Evolutionary conservation across 495 filamentous ascomycete genomes (phyloP), one percentile per base, ranked within the genome.

Genomic region (Melanomma pulvis-pyrius): DNA sequence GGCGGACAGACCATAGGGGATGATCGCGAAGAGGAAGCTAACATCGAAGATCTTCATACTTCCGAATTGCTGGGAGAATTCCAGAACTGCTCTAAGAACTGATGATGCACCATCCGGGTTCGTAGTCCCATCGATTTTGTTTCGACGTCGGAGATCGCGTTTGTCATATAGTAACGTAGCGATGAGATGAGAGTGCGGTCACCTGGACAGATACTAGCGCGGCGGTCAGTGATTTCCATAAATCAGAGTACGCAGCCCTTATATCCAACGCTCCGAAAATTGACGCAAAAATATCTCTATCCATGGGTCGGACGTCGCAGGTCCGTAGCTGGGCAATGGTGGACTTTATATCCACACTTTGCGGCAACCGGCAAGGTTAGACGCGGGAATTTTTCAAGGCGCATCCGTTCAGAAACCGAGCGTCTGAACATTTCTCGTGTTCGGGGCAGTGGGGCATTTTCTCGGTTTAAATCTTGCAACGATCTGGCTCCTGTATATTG

Each of bases 401-500:
- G 29, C 30, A 39, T 1, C 24, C 34, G 30, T 48, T 22, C 13
- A 28, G 17, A n/a, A 49, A 34, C 28, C 51, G 22, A 58, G 29
- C 13, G 4, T 34, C 8, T 46, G 50, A 49, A n/a, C 8, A 51
- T 28, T 24, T 29, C 19, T 47, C 51, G 61, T 49, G 52, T 28
- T 54, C 48, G 48, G 32, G 2, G 15, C 54, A 29, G 48, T 28
- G 60, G 48, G 12, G 34, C 28, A 13, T n/a, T 25, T 54, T 32
- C 1, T 28, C 17, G 21, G 48, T 47, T 41, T 26, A 15, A 44
- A 15, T 54, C 22, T 19, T 28, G 13, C 48, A 22, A n/a, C 17
- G 48, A 46, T 53, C 60, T 44, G 60, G 19, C 22, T 28, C 24
- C n/a, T 13, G 2, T 30, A 54, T 54, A 63, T 63, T 55, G 36